A percentile compares a stretch with the other conserved stretches of the same genome.
Conservation (phyloP, 345 rosid species). For the Capsella bursapastoris region DNA sequence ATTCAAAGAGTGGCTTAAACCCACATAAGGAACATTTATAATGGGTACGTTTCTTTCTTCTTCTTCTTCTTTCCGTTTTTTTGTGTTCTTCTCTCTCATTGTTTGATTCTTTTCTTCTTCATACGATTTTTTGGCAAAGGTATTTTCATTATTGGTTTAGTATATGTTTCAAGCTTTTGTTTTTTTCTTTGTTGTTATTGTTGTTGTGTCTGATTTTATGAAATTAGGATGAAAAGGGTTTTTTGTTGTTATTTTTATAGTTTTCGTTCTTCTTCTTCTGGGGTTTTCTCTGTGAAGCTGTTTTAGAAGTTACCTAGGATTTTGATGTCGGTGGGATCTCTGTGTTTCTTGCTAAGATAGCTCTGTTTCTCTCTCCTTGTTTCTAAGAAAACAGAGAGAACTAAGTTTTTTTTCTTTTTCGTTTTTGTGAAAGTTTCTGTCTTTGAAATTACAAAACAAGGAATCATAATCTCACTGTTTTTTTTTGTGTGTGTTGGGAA, state of each 20-base stretch:
- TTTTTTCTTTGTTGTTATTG: not conserved
- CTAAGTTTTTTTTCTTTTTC: not conserved
- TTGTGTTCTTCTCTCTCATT: constrained; percentile 24
- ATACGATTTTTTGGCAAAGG: constrained; percentile 4
- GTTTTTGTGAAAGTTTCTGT: constrained; percentile 18
- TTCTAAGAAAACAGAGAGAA: constrained; percentile 25
- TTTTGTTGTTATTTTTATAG: not conserved
- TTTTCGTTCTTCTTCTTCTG: not conserved
- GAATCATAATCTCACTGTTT: constrained; percentile 2
- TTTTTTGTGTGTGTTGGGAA: not conserved
- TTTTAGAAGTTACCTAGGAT: constrained; percentile 32
- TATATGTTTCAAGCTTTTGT: not conserved
- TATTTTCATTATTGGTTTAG: constrained; percentile 21
- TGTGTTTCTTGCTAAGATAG: constrained; percentile 32
- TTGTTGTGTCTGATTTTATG: not conserved
- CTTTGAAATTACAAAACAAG: constrained; percentile 13
- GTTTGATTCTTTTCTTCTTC: constrained; percentile 9
- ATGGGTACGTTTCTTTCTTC: constrained; percentile 56
- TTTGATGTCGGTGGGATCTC: constrained; percentile 22
- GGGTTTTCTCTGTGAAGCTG: constrained; percentile 15
- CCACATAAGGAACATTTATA: constrained; percentile 8
- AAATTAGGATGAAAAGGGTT: constrained; percentile 18
- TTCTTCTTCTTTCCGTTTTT: not conserved
- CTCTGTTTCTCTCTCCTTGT: constrained; percentile 33
- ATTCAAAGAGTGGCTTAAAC: constrained; percentile 32